Conservation (phyloP, 768 basidiomycete species). For the Leccinum longicurvipes region DNA sequence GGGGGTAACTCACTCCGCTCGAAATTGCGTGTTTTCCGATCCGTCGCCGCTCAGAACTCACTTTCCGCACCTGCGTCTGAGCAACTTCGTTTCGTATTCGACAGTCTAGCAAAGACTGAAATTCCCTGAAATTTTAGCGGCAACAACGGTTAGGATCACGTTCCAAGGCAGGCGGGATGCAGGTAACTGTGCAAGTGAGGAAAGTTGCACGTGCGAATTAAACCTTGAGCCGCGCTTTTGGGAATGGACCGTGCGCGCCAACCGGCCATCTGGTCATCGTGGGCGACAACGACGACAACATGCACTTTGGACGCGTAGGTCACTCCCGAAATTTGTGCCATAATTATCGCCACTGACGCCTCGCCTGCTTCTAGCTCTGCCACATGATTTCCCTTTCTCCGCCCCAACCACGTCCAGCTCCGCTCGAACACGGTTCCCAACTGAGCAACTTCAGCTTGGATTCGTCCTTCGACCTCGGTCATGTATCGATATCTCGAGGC, state of each 20-base stretch:
- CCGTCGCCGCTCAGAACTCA: conserved; percentile 36
- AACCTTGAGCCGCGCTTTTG: conserved; percentile 28
- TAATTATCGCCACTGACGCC: conserved; percentile 20
- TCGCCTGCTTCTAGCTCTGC: conserved; percentile 16
- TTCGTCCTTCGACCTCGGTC: neutral
- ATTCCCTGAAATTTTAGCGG: conserved; percentile 11
- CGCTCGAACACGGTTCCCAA: conserved; percentile 29
- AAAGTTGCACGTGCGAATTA: conserved; percentile 32
- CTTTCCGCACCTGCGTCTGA: conserved; percentile 11
- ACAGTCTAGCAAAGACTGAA: conserved; percentile 2
- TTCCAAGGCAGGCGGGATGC: conserved; percentile 9
- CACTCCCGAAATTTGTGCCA: conserved; percentile 17
- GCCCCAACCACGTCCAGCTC: conserved; percentile 34
- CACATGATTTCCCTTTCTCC: conserved; percentile 31
- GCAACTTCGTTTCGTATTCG: conserved; percentile 9
- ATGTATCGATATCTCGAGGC: neutral
- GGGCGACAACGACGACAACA: conserved; percentile 20
- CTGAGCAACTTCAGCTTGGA: neutral
- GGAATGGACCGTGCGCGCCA: conserved; percentile 27
- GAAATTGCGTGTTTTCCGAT: conserved; percentile 37
- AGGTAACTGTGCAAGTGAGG: conserved; percentile 28
- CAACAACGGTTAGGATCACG: conserved; percentile 4
- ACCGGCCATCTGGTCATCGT: conserved; percentile 10
- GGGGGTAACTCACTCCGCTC: conserved; percentile 34
- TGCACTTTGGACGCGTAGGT: neutral